Conservation (phyloP, 371 early-diverging fungal species). For the Racocetra persica region DNA sequence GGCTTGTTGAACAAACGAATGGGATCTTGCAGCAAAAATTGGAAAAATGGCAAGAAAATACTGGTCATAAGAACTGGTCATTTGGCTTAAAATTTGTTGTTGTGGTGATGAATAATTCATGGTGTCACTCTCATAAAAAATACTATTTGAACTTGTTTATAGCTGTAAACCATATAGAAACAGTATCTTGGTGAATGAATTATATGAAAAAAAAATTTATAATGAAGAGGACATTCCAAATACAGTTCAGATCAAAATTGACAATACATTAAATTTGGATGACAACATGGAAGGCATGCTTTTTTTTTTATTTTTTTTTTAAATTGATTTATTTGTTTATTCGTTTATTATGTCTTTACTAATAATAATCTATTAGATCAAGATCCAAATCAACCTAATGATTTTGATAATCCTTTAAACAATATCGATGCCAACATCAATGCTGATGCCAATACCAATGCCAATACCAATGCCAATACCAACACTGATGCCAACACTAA, state of each 20-base stretch:
- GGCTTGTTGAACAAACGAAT: not conserved
- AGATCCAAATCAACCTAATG: too few relatives aligned
- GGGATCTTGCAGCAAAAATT: not conserved
- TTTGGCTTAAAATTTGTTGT: constrained; percentile 5
- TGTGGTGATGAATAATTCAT: constrained; percentile 8
- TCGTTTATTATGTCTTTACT: too few relatives aligned
- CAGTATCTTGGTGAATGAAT: not conserved
- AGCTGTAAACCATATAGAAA: not conserved
- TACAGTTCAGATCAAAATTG: not conserved
- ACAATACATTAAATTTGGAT: not conserved
- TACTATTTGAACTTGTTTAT: constrained; percentile 4
- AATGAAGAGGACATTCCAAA: not conserved
- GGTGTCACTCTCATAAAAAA: not conserved
- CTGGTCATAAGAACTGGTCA: not conserved
- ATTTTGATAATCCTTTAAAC: too few relatives aligned
- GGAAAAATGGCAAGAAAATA: not conserved
- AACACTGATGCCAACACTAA: too few relatives aligned
- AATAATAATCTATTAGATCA: too few relatives aligned
- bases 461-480: too few relatives aligned
- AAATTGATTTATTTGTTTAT: not conserved
- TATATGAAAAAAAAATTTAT: constrained; percentile 3
- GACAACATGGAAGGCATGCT: not conserved
- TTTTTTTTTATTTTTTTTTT: too few relatives aligned
- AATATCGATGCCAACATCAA: too few relatives aligned
- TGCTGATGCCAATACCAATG: too few relatives aligned